Conservation (phyloP, 2,329 filamentous ascomycete species). For the Emydomyces testavorans region DNA sequence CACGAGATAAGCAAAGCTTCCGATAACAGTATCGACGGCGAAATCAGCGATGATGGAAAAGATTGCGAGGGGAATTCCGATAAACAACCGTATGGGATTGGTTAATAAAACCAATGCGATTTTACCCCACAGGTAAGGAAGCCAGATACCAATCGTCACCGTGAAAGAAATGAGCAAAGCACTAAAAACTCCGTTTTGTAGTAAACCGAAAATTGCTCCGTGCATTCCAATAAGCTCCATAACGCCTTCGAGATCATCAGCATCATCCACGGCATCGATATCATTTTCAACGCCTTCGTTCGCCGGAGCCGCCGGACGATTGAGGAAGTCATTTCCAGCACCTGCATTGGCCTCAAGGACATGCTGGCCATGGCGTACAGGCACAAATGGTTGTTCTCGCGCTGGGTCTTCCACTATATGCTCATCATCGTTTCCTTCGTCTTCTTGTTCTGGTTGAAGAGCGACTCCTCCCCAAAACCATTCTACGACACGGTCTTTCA, state of each 20-base stretch:
- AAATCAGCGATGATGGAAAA: conserved; percentile 66
- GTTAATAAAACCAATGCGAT: conserved; percentile 67
- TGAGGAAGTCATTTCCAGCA: conserved; percentile 25
- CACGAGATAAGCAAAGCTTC: conserved; percentile 46
- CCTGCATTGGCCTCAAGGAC: conserved; percentile 23
- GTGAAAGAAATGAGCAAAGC: conserved; percentile 79
- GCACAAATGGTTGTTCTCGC: conserved; percentile 50
- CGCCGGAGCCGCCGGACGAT: conserved; percentile 31
- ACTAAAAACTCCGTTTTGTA: conserved; percentile 94
- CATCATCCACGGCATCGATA: conserved; percentile 50
- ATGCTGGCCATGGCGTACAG: conserved; percentile 36
- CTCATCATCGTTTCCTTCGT: conserved; percentile 42
- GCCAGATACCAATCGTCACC: conserved; percentile 71
- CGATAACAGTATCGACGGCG: conserved; percentile 62
- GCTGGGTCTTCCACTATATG: conserved; percentile 46
- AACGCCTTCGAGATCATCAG: conserved; percentile 90
- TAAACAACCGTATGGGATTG: conserved; percentile 56
- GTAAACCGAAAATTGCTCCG: conserved; percentile 73
- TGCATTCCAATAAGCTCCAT: conserved; percentile 95
- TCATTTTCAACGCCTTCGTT: conserved; percentile 60
- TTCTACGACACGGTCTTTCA: conserved; percentile 22
- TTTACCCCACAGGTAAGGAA: conserved; percentile 87
- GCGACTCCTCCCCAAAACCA: conserved; percentile 39
- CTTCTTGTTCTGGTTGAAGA: conserved; percentile 21
- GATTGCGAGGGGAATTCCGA: conserved; percentile 60